Evolutionary conservation across 106 monocot species (phyloP), one percentile per base, ranked within the genome.

Genomic region (Gastrodia elata): DNA sequence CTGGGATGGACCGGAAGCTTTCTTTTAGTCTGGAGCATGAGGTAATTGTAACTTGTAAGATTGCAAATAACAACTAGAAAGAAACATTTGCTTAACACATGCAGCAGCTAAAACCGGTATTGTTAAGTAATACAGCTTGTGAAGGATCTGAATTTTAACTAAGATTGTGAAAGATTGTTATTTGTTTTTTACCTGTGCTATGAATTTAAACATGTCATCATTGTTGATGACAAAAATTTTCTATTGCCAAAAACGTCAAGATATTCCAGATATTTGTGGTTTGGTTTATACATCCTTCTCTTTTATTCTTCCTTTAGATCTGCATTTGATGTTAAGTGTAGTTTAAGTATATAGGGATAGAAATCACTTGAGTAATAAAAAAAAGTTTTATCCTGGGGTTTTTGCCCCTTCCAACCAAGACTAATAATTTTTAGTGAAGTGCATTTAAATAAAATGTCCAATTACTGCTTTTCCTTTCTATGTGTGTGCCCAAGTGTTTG

Each of bases 1-100:
- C 87, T 13, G 89, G 79, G 16, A 67, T 65, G 56, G 91, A 91
- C 80, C 85, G 87, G 26, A 91, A 85, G 64, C 87, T 89, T 32
- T 94, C 94, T 72, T 57, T 91, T 48, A 91, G 89, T 80, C 75
- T 94, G 46, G 94, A 94, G 71, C 94, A 89, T 77, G 91, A 94
- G 94, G 94, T 91, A 81, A 65, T 65, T 65, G 10, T 65, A 33
- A 18, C 14, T 8, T 58, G 26, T 26, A 27, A 1, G 1, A 25
- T 8, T 58, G 57, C 27, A 8, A 58, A 25, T 5, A 58, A 61
- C 30, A 61, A 11, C 30, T n/a, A 52, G 32, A 30, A 61, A 30
- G 43, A 15, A 15, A 11, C 43, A 44, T 44, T 44, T 8, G 14
- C 30, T 30, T 28, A 11, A 11, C 32, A 32, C 30, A 52, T 44